Conservation (phyloP, 1,284 basidiomycete species). For the Puccinia hordei region DNA sequence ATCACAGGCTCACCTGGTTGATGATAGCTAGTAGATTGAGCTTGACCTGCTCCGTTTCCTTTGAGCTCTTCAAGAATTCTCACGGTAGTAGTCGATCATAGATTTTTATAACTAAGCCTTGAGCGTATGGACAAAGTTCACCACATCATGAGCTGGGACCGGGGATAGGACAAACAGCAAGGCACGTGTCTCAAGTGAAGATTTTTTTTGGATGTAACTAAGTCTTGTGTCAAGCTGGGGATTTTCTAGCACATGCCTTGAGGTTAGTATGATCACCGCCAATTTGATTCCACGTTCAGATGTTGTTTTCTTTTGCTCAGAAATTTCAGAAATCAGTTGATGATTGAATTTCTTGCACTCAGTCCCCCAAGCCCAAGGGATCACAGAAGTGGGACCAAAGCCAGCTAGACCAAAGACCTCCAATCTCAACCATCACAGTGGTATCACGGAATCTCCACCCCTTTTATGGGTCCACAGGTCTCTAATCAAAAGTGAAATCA, state of each 20-base stretch:
- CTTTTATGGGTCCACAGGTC: conserved; percentile 43
- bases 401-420: neutral
- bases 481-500: too few species aligned
- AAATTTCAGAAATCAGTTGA: conserved; percentile 75
- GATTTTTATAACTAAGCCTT: conserved; percentile 83
- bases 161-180: conserved; percentile 92
- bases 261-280: conserved; percentile 90
- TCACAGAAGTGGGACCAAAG: neutral
- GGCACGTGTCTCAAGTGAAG: conserved; percentile 83
- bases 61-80: conserved; percentile 84
- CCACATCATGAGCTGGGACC: conserved; percentile 75
- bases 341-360: conserved; percentile 65
- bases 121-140: conserved; percentile 79
- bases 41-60: conserved; percentile 77
- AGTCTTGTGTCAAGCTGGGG: conserved; percentile 77
- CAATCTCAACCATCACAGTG: too few species aligned
- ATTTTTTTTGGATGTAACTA: conserved; percentile 80
- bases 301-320: conserved; percentile 73
- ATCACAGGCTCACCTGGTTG: conserved; percentile 57
- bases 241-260: conserved; percentile 80
- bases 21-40: conserved; percentile 63
- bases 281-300: conserved; percentile 87
- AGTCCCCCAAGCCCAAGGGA: too few species aligned
- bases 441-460: neutral
- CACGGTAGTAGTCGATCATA: conserved; percentile 86